These are phyloP conservation scores for Gossypium aridum DNA, from an alignment of 441 rosid species.

Conservation along the genomic window DNA sequence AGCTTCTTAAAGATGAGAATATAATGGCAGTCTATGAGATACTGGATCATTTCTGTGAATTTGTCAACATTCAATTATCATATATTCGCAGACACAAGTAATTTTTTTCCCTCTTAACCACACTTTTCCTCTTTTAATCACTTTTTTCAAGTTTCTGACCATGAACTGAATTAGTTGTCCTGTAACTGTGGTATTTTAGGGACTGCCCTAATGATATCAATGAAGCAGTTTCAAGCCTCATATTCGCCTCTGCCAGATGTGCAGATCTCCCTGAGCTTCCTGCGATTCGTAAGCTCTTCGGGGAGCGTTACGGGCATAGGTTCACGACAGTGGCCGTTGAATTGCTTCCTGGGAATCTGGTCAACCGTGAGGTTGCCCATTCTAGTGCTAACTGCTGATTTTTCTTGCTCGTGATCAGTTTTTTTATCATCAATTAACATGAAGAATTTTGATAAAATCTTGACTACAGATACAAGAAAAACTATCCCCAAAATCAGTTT, in stretches of 20 bases:
- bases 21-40: constrained; percentile 42
- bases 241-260: constrained; percentile 76
- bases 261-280: constrained; percentile 85
- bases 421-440: background rate
- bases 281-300: constrained; percentile 49
- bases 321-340: constrained; percentile 47
- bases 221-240: constrained; percentile 80
- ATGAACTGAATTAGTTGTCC: background rate
- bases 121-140: background rate
- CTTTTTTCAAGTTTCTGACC: background rate
- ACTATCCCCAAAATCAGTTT: constrained; percentile 34
- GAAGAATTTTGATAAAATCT: background rate
- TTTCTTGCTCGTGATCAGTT: background rate
- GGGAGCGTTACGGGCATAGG: constrained; percentile 54
- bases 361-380: constrained; percentile 50
- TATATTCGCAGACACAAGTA: constrained; percentile 63
- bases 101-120: background rate
- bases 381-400: background rate
- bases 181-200: constrained; percentile 25
- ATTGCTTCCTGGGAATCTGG: constrained; percentile 53
- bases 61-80: constrained; percentile 36
- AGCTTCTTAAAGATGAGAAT: constrained; percentile 49
- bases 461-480: constrained; percentile 41
- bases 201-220: constrained; percentile 63
- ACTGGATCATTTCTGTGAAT: constrained; percentile 56